A percentile compares a stretch with the other conserved stretches of the same genome.
phyloP scores from a whole-genome alignment of 371 early-diverging fungal genomes.

The Basidiobolus meristosporus region DNA sequence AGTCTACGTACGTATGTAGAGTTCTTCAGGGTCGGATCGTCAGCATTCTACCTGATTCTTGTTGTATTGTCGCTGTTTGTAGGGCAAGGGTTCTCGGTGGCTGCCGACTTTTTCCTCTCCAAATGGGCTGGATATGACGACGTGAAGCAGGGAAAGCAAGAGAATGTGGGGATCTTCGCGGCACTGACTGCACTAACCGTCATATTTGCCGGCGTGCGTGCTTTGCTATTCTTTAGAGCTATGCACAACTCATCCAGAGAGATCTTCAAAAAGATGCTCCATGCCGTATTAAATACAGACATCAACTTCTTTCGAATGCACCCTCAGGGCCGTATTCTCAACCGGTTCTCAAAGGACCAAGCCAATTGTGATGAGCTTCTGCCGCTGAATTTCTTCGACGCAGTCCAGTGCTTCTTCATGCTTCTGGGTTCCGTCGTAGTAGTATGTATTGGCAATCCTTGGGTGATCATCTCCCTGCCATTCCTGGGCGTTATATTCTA shows the following conservation, averaged over 20 bases:
- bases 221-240: constrained; percentile 9
- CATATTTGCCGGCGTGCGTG: constrained; percentile 9
- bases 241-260: constrained; percentile 8
- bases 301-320: constrained; percentile 81
- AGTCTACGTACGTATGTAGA: constrained; percentile 8
- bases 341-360: constrained; percentile 78
- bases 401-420: constrained; percentile 18
- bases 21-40: constrained; percentile 11
- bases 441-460: constrained; percentile 14
- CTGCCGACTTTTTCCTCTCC: constrained; percentile 11
- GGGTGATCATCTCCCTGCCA: constrained; percentile 14
- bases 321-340: constrained; percentile 69
- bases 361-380: constrained; percentile 61
- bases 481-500: constrained; percentile 10
- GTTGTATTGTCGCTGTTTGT: constrained; percentile 4
- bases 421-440: constrained; percentile 18
- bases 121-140: constrained; percentile 3
- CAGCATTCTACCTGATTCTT: constrained; percentile 5
- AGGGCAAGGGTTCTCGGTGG: constrained; percentile 8
- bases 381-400: constrained; percentile 33
- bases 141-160: constrained; percentile 3
- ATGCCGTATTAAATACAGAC: constrained; percentile 37
- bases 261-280: constrained; percentile 11
- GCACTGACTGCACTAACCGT: constrained; percentile 6
- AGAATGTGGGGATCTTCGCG: constrained; percentile 8